Evolutionary conservation across 129 eudicot species (phyloP).

Genomic region (Flaveria brownii): DNA sequence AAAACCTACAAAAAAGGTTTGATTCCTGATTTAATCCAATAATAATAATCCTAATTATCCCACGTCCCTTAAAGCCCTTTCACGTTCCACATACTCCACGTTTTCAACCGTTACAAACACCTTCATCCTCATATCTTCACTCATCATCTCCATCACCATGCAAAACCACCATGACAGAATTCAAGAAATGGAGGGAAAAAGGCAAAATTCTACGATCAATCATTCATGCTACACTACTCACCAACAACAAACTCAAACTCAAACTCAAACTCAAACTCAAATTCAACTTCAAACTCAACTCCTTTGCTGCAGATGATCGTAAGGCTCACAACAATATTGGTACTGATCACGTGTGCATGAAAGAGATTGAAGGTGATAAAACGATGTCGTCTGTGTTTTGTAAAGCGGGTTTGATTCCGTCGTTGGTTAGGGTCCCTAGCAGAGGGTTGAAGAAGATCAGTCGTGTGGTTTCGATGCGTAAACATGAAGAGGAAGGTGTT

Average conservation of each 20-base stretch:
- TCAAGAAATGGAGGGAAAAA: conserved; percentile 26
- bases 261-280: conserved; percentile 5
- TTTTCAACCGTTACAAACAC: conserved; percentile 1
- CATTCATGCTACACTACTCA: conserved; percentile 10
- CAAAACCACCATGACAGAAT: conserved; percentile 10
- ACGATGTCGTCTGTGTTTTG: conserved; percentile 15
- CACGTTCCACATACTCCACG: conserved; percentile 18
- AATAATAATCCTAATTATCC: background rate
- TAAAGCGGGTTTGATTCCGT: conserved; percentile 28
- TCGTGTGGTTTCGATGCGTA: conserved; percentile 27
- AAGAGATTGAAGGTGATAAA: conserved; percentile 3
- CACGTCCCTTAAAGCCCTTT: background rate
- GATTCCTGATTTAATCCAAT: background rate
- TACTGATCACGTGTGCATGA: background rate
- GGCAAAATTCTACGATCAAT: conserved; percentile 25
- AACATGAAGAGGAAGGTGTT: background rate
- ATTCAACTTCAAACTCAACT: background rate
- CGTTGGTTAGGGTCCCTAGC: conserved; percentile 32
- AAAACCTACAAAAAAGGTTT: background rate
- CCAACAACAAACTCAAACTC: background rate
- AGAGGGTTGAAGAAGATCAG: conserved; percentile 23
- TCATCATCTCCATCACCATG: background rate
- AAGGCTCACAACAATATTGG: conserved; percentile 11
- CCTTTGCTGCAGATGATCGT: background rate
- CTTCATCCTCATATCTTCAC: background rate